phyloP scores from a whole-genome alignment of 1,284 basidiomycete genomes.

The Chalciporus sp. region DNA sequence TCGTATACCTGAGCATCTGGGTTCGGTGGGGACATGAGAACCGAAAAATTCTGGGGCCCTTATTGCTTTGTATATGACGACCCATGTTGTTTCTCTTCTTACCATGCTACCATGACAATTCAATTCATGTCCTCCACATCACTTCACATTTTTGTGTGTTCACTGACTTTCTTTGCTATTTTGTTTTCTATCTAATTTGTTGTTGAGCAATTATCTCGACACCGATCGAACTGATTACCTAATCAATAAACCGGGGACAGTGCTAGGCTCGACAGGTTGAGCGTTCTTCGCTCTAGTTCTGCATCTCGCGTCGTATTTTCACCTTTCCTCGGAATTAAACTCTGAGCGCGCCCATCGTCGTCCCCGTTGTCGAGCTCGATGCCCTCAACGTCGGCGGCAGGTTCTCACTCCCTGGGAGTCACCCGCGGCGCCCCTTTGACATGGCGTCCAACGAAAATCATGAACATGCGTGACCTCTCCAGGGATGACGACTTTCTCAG shows the following conservation, averaged over 20 bases:
- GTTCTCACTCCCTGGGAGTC: constrained; percentile 29
- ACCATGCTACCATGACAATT: constrained; percentile 11
- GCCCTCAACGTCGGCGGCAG: constrained; percentile 41
- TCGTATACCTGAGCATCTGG: constrained; percentile 4
- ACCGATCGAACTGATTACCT: constrained; percentile 24
- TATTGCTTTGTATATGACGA: constrained; percentile 15
- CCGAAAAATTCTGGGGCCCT: constrained; percentile 5
- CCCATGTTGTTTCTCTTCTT: constrained; percentile 13
- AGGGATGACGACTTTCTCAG: constrained; percentile 86
- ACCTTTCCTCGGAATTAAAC: constrained; percentile 10
- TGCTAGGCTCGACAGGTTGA: constrained; percentile 13
- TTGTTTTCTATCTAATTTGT: not conserved
- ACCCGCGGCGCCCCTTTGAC: constrained; percentile 35
- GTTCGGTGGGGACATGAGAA: constrained; percentile 8
- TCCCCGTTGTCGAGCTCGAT: constrained; percentile 35
- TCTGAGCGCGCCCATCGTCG: constrained; percentile 25
- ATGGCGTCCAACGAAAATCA: constrained; percentile 81
- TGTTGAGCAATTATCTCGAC: constrained; percentile 6
- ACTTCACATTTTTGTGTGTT: not conserved
- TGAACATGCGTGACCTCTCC: constrained; percentile 85
- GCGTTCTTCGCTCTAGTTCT: constrained; percentile 29
- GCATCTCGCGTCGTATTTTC: constrained; percentile 37
- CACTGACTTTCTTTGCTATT: not conserved
- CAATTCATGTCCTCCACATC: constrained; percentile 11
- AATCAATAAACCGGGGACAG: constrained; percentile 34